Percentiles rank a stretch among this genome's conserved stretches.
Evolutionary conservation across 371 early-diverging fungal species (phyloP).

Genomic region (Lichtheimia corymbifera): DNA sequence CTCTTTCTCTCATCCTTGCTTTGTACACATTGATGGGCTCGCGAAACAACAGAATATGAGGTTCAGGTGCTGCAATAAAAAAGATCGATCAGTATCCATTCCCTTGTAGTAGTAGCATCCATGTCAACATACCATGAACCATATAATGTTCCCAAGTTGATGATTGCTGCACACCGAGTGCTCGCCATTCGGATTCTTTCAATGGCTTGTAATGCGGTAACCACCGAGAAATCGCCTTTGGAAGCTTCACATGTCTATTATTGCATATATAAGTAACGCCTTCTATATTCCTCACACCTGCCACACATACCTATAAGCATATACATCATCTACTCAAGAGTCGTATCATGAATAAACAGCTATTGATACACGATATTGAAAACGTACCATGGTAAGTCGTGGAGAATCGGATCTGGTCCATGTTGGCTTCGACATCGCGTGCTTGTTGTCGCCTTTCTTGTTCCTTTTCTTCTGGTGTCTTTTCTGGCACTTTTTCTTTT

Average conservation of each 20-base stretch:
- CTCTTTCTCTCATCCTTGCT: not conserved
- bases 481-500: not conserved
- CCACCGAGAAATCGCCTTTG: slow-evolving; percentile 13
- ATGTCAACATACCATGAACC: slow-evolving; percentile 17
- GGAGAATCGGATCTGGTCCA: slow-evolving; percentile 8
- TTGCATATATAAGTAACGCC: not conserved
- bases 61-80: slow-evolving; percentile 15
- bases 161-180: slow-evolving; percentile 14
- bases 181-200: slow-evolving; percentile 11
- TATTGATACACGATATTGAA: too few species aligned
- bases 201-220: slow-evolving; percentile 11
- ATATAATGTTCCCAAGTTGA: slow-evolving; percentile 19
- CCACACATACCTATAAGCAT: slow-evolving; percentile 12
- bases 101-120: not conserved
- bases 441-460: slow-evolving; percentile 9
- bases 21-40: not conserved
- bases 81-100: not conserved
- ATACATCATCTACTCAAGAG: slow-evolving; percentile 14
- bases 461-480: slow-evolving; percentile 13
- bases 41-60: slow-evolving; percentile 19
- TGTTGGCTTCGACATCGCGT: slow-evolving; percentile 12
- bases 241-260: slow-evolving; percentile 16
- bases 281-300: too few species aligned
- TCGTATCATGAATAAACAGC: not conserved
- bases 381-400: slow-evolving; percentile 12